Evolutionary conservation across 768 basidiomycete genomes (phyloP).

Genomic region (Hygrophoropsis aurantiaca): DNA sequence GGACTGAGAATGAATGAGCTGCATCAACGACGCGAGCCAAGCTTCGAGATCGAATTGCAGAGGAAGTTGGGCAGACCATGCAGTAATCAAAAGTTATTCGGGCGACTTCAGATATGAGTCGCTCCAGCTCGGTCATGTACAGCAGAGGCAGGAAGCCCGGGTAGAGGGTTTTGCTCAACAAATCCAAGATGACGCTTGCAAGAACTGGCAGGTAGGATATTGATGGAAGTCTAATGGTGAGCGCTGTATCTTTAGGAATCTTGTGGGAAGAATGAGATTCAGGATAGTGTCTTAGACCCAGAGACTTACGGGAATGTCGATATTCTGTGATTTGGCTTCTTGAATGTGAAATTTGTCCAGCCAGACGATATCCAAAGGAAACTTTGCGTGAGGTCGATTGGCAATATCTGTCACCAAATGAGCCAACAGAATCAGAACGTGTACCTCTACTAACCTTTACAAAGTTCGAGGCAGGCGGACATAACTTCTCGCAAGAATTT

Average conservation of each 20-base stretch:
- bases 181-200: constrained; percentile 44
- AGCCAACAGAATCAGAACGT: too few relatives aligned
- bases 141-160: constrained; percentile 45
- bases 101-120: constrained; percentile 39
- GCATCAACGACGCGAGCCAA: constrained; percentile 41
- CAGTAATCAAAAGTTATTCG: constrained; percentile 44
- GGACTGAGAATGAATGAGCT: constrained; percentile 22
- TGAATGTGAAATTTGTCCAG: constrained; percentile 39
- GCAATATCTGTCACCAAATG: constrained; percentile 26
- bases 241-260: constrained; percentile 33
- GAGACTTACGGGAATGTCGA: constrained; percentile 33
- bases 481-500: constrained; percentile 40
- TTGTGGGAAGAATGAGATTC: constrained; percentile 20
- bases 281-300: not conserved
- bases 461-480: constrained; percentile 39
- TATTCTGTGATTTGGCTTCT: constrained; percentile 27
- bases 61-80: constrained; percentile 34
- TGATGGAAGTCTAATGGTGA: constrained; percentile 37
- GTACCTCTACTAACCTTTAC: constrained; percentile 35
- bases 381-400: constrained; percentile 31
- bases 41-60: constrained; percentile 35
- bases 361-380: constrained; percentile 38
- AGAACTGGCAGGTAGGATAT: constrained; percentile 45
- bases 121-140: constrained; percentile 50
- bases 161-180: constrained; percentile 41